These are phyloP conservation scores for Alternaria infectoria DNA, from an alignment of 2,329 filamentous ascomycete species.

Conservation along the genomic window DNA sequence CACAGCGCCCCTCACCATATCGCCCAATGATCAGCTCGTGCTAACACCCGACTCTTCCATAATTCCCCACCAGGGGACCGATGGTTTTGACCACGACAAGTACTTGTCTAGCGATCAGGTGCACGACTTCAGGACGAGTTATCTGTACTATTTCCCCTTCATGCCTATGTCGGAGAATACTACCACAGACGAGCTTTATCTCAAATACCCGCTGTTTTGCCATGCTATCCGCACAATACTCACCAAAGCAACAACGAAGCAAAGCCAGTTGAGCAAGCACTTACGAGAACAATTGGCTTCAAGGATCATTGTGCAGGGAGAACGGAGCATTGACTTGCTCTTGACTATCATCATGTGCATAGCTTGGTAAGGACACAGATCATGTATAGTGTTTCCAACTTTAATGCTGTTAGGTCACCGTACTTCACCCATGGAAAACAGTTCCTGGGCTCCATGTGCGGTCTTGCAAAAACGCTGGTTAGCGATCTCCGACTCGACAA, in stretches of 20 bases:
- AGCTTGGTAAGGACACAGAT: constrained; percentile 18
- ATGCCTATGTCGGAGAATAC: constrained; percentile 10
- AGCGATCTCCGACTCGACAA: constrained; percentile 30
- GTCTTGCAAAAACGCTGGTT: constrained; percentile 22
- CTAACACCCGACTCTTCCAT: constrained; percentile 15
- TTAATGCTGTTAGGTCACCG: constrained; percentile 16
- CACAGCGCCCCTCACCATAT: not conserved
- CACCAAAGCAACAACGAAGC: constrained; percentile 16
- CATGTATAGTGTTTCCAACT: not conserved
- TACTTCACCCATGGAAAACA: constrained; percentile 26
- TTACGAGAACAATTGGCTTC: constrained; percentile 23
- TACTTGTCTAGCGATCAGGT: constrained; percentile 17
- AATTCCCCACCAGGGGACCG: not conserved
- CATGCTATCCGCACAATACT: constrained; percentile 27
- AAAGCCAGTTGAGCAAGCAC: constrained; percentile 22
- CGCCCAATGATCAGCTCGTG: constrained; percentile 1
- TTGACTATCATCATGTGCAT: constrained; percentile 26
- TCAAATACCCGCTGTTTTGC: constrained; percentile 14
- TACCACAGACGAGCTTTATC: constrained; percentile 11
- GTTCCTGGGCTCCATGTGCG: constrained; percentile 21
- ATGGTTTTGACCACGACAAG: not conserved
- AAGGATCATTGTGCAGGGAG: constrained; percentile 28
- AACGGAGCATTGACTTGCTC: constrained; percentile 31
- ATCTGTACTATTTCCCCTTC: constrained; percentile 22
- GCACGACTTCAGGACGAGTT: constrained; percentile 7